These are phyloP conservation scores for Pleodorina starrii DNA, from an alignment of 139 green algal species.

Conservation along the genomic window DNA sequence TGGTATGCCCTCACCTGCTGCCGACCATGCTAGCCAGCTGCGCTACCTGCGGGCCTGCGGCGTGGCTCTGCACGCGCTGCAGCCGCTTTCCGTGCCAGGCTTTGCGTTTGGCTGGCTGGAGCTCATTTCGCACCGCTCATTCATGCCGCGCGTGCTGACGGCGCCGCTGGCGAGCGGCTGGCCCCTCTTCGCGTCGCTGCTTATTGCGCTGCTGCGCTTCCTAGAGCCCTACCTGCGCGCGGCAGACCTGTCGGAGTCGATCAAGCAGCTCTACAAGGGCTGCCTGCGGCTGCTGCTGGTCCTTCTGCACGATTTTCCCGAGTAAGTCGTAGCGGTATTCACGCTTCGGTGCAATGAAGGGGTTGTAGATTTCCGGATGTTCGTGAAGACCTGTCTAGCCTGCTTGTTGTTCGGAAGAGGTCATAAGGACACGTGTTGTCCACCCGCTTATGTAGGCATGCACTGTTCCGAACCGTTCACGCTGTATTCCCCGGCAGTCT, in stretches of 20 bases:
- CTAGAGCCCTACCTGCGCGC: constrained; percentile 96
- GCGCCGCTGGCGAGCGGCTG: constrained; percentile 57
- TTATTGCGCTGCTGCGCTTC: constrained; percentile 91
- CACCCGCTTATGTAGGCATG: no score
- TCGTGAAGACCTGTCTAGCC: no score
- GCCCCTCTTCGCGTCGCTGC: constrained; percentile 61
- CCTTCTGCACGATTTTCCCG: constrained; percentile 99
- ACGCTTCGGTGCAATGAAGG: background rate
- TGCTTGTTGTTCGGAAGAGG: no score
- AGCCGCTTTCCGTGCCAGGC: constrained; percentile 90
- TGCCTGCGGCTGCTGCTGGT: constrained; percentile 97
- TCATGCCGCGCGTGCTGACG: constrained; percentile 95
- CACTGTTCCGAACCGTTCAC: no score
- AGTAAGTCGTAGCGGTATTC: constrained; percentile 61
- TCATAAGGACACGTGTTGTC: no score
- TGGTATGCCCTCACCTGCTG: constrained; percentile 20
- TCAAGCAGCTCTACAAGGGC: constrained; percentile 95
- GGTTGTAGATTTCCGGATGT: background rate
- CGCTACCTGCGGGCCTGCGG: constrained; percentile 53
- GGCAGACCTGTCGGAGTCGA: constrained; percentile 84
- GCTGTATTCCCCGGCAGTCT: no score
- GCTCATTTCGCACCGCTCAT: constrained; percentile 88
- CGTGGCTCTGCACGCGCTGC: constrained; percentile 76
- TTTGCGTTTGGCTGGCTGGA: constrained; percentile 98
- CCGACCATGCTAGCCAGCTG: constrained; percentile 1